Conservation (phyloP, 2,329 filamentous ascomycete species). For the Xylaria multiplex region DNA sequence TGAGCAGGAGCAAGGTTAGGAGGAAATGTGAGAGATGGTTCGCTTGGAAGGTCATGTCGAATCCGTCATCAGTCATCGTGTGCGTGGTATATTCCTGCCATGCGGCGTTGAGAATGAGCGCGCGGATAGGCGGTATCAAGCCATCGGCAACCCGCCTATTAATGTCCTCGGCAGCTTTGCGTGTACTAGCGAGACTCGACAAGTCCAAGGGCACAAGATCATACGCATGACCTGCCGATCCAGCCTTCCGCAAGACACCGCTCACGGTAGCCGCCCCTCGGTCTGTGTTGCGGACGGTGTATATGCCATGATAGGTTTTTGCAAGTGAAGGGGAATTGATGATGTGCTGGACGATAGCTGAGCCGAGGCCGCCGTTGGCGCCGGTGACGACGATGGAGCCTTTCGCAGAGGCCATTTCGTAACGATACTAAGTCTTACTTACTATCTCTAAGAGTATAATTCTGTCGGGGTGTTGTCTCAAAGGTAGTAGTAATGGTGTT, state of each 20-base stretch:
- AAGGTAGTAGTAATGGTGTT: too few species aligned
- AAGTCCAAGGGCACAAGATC: slow-evolving; percentile 37
- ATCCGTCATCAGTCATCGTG: slow-evolving; percentile 48
- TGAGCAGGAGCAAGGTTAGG: slow-evolving; percentile 48
- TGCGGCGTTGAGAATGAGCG: slow-evolving; percentile 40
- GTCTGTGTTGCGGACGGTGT: slow-evolving; percentile 35
- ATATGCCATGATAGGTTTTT: slow-evolving; percentile 33
- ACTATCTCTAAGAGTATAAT: not conserved
- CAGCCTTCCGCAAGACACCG: slow-evolving; percentile 19
- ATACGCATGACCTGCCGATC: slow-evolving; percentile 24
- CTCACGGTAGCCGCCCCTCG: slow-evolving; percentile 24
- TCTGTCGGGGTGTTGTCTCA: too few species aligned
- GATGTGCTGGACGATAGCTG: slow-evolving; percentile 33
- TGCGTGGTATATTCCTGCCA: slow-evolving; percentile 44
- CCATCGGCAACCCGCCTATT: slow-evolving; percentile 39
- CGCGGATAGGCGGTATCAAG: slow-evolving; percentile 45
- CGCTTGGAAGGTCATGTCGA: slow-evolving; percentile 48
- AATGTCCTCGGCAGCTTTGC: slow-evolving; percentile 36
- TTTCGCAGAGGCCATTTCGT: slow-evolving; percentile 26
- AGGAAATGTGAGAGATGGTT: slow-evolving; percentile 51
- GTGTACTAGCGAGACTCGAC: slow-evolving; percentile 33
- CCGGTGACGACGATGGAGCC: slow-evolving; percentile 40
- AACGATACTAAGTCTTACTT: not conserved
- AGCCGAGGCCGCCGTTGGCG: slow-evolving; percentile 41
- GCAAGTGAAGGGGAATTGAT: slow-evolving; percentile 15